phyloP scores from a whole-genome alignment of 192 early-diverging fungal genomes.

The Entophlyctis luteolus region DNA sequence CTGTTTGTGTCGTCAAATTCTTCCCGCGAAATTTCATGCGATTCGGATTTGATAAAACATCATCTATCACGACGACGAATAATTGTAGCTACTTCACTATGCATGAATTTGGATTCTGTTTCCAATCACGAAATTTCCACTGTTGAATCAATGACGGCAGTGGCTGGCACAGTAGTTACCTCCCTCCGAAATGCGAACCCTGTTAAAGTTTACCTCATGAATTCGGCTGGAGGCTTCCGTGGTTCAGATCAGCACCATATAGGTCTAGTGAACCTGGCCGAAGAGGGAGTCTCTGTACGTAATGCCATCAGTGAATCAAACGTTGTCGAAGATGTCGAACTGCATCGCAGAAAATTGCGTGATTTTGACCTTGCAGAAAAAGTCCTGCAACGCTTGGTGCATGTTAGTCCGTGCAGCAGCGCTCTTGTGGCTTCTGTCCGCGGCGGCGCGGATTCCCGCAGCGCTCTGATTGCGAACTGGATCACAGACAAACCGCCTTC shows the following conservation, averaged over 20 bases:
- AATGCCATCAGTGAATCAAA: background rate
- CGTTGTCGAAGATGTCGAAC: background rate
- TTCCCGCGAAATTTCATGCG: background rate
- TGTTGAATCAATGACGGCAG: background rate
- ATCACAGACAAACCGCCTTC: background rate
- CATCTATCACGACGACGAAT: background rate
- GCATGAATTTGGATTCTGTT: too few species aligned
- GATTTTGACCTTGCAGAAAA: background rate
- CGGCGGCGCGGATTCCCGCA: background rate
- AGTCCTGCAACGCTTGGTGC: background rate
- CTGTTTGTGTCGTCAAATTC: background rate
- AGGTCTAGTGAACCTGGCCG: background rate
- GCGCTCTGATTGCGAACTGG: background rate
- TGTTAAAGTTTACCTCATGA: background rate
- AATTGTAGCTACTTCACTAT: background rate
- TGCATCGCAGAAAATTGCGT: background rate
- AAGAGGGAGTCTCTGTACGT: background rate
- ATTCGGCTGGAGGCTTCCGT: background rate
- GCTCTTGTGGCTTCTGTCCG: background rate
- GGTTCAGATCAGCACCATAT: background rate
- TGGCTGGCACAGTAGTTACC: background rate
- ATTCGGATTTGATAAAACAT: background rate
- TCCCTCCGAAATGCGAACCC: background rate
- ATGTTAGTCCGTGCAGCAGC: background rate
- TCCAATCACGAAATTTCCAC: too few species aligned